Conservation (phyloP, 441 rosid genomes). For the Gossypium trilobum region DNA sequence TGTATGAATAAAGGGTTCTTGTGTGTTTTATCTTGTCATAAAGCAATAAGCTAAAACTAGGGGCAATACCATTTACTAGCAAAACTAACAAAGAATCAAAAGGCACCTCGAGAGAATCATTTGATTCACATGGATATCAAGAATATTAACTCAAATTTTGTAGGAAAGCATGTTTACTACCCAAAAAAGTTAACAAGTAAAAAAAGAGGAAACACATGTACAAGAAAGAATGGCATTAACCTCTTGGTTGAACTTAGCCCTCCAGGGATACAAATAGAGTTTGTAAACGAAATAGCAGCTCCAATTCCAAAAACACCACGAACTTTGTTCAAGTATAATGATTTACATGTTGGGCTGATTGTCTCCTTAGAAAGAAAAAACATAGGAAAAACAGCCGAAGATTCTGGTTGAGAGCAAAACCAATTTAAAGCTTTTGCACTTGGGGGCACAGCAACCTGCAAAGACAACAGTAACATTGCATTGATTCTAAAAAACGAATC, state of each 20-base stretch:
- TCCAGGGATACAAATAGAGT: conserved; percentile 23
- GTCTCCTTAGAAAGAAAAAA: conserved; percentile 71
- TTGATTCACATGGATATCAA: not conserved
- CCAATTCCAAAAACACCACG: conserved; percentile 80
- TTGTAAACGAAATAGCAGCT: conserved; percentile 55
- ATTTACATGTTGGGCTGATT: conserved; percentile 36
- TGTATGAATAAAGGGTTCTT: not conserved
- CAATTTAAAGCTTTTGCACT: conserved; percentile 72
- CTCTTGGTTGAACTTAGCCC: conserved; percentile 33
- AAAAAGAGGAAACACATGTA: not conserved
- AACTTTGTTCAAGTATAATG: conserved; percentile 43
- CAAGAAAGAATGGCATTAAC: conserved; percentile 27
- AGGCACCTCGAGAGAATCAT: not conserved
- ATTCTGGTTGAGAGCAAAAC: conserved; percentile 66
- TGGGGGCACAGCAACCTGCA: conserved; percentile 83
- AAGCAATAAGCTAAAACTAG: not conserved
- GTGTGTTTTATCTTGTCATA: not conserved
- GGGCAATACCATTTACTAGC: not conserved
- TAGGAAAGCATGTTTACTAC: not conserved
- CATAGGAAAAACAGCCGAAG: conserved; percentile 51
- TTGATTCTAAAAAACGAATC: not conserved
- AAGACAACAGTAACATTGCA: conserved; percentile 1
- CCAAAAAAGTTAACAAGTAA: not conserved
- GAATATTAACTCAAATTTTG: not conserved
- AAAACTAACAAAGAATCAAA: not conserved